These are phyloP conservation scores for Diaporthe longicolla DNA, from an alignment of 2,329 filamentous ascomycete species.

Conservation along the genomic window DNA sequence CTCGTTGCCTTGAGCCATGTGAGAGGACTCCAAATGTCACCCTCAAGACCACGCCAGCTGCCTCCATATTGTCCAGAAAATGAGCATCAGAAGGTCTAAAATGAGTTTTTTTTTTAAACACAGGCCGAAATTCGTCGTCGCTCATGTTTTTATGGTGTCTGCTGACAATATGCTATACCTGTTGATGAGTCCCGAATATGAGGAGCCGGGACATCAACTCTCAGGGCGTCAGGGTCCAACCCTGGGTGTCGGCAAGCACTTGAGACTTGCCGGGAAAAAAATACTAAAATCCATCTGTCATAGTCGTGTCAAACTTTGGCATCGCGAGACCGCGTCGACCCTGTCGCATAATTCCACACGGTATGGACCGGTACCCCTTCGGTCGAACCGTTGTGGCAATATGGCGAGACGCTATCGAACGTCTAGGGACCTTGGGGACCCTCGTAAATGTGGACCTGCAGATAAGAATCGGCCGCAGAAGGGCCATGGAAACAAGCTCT, in stretches of 20 bases:
- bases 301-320: not conserved
- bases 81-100: not conserved
- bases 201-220: not conserved
- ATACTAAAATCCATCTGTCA: slow-evolving; percentile 16
- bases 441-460: slow-evolving; percentile 23
- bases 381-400: slow-evolving; percentile 32
- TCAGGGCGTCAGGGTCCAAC: not conserved
- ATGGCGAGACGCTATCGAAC: slow-evolving; percentile 27
- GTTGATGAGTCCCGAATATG: not conserved
- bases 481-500: slow-evolving; percentile 22
- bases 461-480: slow-evolving; percentile 11
- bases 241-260: not conserved
- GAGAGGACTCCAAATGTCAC: slow-evolving; percentile 10
- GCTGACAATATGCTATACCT: not conserved
- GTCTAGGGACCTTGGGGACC: slow-evolving; percentile 11
- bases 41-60: not conserved
- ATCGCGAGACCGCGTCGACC: not conserved
- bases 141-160: not conserved
- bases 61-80: not conserved
- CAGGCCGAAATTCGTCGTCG: not conserved
- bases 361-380: not conserved
- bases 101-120: not conserved
- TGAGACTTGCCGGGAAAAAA: no score
- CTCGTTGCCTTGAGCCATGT: slow-evolving; percentile 25
- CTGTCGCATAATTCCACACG: not conserved